These are phyloP conservation scores for Paspalum notatum DNA, from an alignment of 176 grass and related monocot species.

Conservation along the genomic window DNA sequence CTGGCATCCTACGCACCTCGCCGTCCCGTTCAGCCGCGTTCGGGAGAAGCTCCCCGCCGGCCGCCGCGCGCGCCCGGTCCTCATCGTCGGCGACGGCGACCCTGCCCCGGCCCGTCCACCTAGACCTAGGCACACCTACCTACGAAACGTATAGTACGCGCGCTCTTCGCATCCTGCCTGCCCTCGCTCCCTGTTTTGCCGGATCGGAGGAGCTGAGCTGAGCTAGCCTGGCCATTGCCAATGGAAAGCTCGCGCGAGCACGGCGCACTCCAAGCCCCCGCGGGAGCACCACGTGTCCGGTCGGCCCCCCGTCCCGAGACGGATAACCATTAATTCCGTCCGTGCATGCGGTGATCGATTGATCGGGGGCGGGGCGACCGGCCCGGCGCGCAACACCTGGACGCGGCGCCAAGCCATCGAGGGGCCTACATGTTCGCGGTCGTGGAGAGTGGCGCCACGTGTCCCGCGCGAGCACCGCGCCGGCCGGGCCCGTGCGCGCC, in stretches of 20 bases:
- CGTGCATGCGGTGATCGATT: neutral
- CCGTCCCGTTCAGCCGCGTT: neutral
- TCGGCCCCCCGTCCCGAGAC: neutral
- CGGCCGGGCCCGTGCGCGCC: neutral
- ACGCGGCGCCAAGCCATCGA: neutral
- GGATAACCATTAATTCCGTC: slow-evolving; percentile 41
- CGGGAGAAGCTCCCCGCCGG: slow-evolving; percentile 1
- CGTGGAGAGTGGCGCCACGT: neutral
- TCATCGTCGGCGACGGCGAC: slow-evolving; percentile 13
- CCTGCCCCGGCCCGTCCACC: slow-evolving; percentile 12
- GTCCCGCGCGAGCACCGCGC: neutral
- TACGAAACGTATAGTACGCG: neutral
- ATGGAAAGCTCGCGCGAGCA: slow-evolving; percentile 15
- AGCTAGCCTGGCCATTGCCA: neutral
- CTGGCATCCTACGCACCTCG: too few relatives aligned
- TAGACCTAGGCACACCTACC: too few relatives aligned
- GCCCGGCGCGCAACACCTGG: slow-evolving; percentile 38
- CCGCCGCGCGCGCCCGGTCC: neutral
- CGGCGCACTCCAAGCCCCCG: slow-evolving; percentile 1
- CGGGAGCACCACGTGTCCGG: slow-evolving; percentile 36
- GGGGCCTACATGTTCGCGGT: neutral
- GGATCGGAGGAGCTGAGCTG: too few relatives aligned
- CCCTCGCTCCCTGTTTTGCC: neutral
- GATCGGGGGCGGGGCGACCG: neutral
- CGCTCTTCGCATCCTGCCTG: neutral